Evolutionary conservation across 768 basidiomycete species (phyloP), one percentile per base, ranked within the genome.

Genomic region (Pulveroboletus sp.): DNA sequence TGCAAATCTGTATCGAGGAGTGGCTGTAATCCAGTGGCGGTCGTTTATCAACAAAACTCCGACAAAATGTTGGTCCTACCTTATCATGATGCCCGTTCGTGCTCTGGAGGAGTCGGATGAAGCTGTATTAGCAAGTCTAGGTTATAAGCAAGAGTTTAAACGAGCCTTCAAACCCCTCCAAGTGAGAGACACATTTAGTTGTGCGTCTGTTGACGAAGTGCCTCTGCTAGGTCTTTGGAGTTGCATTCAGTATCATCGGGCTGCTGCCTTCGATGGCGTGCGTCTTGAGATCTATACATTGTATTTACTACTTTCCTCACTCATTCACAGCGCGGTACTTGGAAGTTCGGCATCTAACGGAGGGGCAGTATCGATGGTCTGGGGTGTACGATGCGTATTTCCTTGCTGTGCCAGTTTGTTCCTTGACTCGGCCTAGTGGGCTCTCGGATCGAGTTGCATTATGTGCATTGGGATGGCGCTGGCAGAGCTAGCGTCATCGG

Each of bases 171-270:
- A 51, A 24, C 58, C 63, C 9, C 38, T 68, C 14, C 66, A 67
- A 43, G 66, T 65, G 39, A 32, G 50, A 12, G 19, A 10, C 9
- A 16, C 2, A 14, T 33, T 16, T 21, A 4, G 19, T 11, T 4
- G 8, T 3, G 19, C 25, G 2, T 24, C 40, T n/a, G n/a, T 16
- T 21, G 14, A 13, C 36, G 8, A 12, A 37, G 29, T 13, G 6
- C 20, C 7, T 3, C 58, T 57, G 27, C 65, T 58, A 87, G 80
- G 80, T 84, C 9, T 85, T 86, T 50, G 84, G 85, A 2, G 71
- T 86, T 19, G 79, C 79, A 0, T 87, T 87, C 62, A 81, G 79
- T 6, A 80, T 85, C 50, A 82, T 85, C 43, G 84, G 85, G 1
- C 58, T 86, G 16, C 74, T 84, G 1, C 83, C 77, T 17, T 77